phyloP scores from a whole-genome alignment of 2,329 filamentous ascomycete genomes.

The Raffaelea ambrosiae region DNA sequence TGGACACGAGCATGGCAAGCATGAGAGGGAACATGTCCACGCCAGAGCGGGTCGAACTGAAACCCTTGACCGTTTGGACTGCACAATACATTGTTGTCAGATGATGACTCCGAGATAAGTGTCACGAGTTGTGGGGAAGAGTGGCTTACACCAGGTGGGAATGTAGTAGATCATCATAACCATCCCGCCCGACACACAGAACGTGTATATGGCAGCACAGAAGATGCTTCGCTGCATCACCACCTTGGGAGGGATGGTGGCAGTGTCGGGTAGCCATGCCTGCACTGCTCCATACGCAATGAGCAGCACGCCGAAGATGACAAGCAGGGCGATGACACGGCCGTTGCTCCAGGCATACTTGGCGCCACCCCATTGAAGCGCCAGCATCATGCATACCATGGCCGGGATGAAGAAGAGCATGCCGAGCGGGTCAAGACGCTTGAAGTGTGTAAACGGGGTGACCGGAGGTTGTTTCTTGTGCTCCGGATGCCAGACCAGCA shows the following conservation, averaged over 20 bases:
- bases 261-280: conserved; percentile 16
- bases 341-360: conserved; percentile 41
- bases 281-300: conserved; percentile 37
- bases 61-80: conserved; percentile 30
- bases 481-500: not conserved
- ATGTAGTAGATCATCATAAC: not conserved
- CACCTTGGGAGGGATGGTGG: conserved; percentile 31
- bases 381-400: conserved; percentile 44
- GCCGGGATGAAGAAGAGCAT: conserved; percentile 41
- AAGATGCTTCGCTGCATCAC: conserved; percentile 30
- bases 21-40: conserved; percentile 34
- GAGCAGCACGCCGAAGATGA: conserved; percentile 36
- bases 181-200: conserved; percentile 16
- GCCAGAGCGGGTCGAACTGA: conserved; percentile 25
- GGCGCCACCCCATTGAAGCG: conserved; percentile 48
- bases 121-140: no score
- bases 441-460: not conserved
- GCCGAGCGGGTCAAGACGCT: conserved; percentile 38
- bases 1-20: conserved; percentile 29
- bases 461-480: not conserved
- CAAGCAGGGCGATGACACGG: conserved; percentile 41
- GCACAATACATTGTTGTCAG: no score
- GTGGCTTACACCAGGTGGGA: conserved; percentile 9
- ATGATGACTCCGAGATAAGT: no score
- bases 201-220: conserved; percentile 23